Evolutionary conservation across 257 asterid genomes (phyloP).

Genomic region (Solanum bukasovii): DNA sequence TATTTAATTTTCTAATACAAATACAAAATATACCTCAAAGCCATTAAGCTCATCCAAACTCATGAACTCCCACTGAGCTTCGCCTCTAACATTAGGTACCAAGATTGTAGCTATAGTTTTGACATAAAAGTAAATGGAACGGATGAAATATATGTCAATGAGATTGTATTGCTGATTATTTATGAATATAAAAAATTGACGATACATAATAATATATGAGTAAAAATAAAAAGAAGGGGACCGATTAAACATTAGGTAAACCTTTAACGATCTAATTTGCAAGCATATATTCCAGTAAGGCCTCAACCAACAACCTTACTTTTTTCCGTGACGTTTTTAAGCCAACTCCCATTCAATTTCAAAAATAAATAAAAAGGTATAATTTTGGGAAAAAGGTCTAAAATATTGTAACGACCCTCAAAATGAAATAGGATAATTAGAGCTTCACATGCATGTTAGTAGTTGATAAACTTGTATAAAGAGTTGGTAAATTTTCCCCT

Average conservation of each 20-base stretch:
- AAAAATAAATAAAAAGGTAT: too few relatives aligned
- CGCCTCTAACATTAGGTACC: neutral
- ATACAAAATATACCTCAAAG: fast-evolving
- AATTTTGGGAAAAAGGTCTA: too few relatives aligned
- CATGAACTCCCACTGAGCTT: too few relatives aligned
- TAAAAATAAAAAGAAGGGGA: neutral
- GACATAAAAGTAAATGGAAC: neutral
- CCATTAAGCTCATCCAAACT: too few relatives aligned
- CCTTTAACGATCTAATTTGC: neutral
- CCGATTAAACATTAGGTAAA: neutral
- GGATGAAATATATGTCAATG: neutral
- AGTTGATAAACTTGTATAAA: too few relatives aligned
- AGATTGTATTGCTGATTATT: neutral
- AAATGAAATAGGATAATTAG: too few relatives aligned
- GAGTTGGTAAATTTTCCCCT: too few relatives aligned
- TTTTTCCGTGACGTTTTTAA: neutral
- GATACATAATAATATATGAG: too few relatives aligned
- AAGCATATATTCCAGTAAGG: neutral
- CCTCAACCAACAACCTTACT: neutral
- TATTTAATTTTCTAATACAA: too few relatives aligned
- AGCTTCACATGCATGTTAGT: too few relatives aligned
- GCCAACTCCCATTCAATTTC: too few relatives aligned
- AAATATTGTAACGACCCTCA: too few relatives aligned
- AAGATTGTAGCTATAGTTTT: neutral
- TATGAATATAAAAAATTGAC: neutral